Conservation (phyloP, 495 filamentous ascomycete genomes). For the Xeromyces bisporus region DNA sequence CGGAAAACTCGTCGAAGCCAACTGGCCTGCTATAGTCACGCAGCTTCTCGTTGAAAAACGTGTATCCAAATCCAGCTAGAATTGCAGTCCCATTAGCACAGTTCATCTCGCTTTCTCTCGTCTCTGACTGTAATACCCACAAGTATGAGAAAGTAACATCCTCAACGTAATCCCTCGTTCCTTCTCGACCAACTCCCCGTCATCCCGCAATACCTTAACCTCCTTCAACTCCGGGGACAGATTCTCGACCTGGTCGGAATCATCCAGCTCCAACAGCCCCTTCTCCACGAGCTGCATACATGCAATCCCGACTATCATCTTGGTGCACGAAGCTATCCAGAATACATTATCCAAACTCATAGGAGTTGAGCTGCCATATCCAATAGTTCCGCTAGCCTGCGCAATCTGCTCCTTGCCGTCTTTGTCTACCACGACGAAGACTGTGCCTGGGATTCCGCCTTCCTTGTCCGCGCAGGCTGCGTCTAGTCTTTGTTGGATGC, state of each 20-base stretch:
- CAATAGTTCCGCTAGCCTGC: conserved; percentile 29
- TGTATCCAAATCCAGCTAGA: conserved; percentile 32
- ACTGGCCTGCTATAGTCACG: conserved; percentile 25
- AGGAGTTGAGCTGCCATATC: conserved; percentile 16
- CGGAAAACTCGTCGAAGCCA: conserved; percentile 39
- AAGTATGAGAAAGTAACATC: conserved; percentile 45
- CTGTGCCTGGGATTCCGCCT: conserved; percentile 26
- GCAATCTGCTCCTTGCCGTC: conserved; percentile 32
- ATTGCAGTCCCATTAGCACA: not conserved
- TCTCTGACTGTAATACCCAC: conserved; percentile 4
- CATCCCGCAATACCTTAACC: conserved; percentile 26
- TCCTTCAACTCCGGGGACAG: conserved; percentile 34
- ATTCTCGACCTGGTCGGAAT: conserved; percentile 27
- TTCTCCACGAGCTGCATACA: conserved; percentile 47
- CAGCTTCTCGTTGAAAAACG: conserved; percentile 37
- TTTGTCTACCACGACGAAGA: conserved; percentile 30
- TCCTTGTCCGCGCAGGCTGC: conserved; percentile 19
- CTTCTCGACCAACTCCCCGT: conserved; percentile 33
- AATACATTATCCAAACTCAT: conserved; percentile 37
- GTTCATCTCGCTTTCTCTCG: not conserved
- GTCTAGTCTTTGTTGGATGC: conserved; percentile 15
- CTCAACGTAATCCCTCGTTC: conserved; percentile 39
- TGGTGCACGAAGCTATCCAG: conserved; percentile 46
- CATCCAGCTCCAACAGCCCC: conserved; percentile 34
- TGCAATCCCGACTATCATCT: conserved; percentile 35